phyloP scores from a whole-genome alignment of 139 green algal species.

The Zygnema cylindricum region DNA sequence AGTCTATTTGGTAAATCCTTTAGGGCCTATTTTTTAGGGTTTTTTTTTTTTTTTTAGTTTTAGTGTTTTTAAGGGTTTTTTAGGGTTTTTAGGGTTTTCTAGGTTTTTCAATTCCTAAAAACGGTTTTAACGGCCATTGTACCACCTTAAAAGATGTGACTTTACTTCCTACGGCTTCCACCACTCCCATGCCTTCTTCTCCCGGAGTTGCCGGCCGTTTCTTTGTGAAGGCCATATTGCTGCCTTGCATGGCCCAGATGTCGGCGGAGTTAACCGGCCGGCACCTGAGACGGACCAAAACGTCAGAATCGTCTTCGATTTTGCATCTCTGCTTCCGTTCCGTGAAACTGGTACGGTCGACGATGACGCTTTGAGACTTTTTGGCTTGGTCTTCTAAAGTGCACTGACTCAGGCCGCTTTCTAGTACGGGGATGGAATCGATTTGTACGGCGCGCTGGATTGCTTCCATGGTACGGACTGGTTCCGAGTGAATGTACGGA shows the following conservation, averaged over 20 bases:
- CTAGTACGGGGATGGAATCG: background rate
- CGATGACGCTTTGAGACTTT: background rate
- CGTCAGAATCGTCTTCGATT: background rate
- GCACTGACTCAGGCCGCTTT: background rate
- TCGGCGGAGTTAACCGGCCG: conserved; percentile 28
- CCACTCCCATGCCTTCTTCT: conserved; percentile 1
- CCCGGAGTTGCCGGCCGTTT: conserved; percentile 20
- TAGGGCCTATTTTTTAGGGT: too few species aligned
- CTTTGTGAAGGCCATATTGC: background rate
- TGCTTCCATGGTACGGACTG: background rate
- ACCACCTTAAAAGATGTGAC: background rate
- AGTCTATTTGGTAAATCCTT: too few species aligned
- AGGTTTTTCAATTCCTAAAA: too few species aligned
- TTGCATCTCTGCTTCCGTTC: background rate
- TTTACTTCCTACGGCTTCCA: conserved; percentile 20
- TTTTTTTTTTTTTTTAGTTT: too few species aligned
- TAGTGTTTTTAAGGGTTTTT: too few species aligned
- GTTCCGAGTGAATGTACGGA: too few species aligned
- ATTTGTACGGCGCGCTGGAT: background rate
- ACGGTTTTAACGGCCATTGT: background rate
- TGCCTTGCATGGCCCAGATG: background rate
- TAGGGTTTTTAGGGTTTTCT: too few species aligned
- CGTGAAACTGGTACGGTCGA: background rate
- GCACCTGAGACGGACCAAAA: conserved; percentile 6
- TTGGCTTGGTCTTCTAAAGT: background rate